Evolutionary conservation across 2,329 filamentous ascomycete species (phyloP).

Genomic region (Orbilia blumenaviensis): DNA sequence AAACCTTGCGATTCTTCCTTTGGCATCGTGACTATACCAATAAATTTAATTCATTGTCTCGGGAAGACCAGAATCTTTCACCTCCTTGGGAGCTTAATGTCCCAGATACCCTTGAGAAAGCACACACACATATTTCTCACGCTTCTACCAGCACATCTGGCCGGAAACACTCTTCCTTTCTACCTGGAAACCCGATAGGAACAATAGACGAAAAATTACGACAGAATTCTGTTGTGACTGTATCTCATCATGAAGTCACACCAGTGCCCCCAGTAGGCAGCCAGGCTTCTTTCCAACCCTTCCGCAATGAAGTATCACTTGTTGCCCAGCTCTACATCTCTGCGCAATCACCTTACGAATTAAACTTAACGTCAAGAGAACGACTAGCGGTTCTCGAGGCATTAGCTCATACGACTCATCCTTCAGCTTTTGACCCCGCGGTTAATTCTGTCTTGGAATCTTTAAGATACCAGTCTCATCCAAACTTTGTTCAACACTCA

Average conservation of each 20-base stretch:
- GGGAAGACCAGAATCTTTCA: slow-evolving; percentile 39
- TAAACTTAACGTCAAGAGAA: slow-evolving; percentile 49
- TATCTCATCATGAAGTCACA: slow-evolving; percentile 50
- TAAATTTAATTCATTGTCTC: slow-evolving; percentile 38
- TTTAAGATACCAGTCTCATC: slow-evolving; percentile 50
- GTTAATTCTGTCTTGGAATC: slow-evolving; percentile 49
- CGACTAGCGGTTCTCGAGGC: slow-evolving; percentile 45
- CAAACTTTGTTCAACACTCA: slow-evolving; percentile 52
- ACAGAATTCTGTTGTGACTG: slow-evolving; percentile 37
- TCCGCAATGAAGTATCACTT: slow-evolving; percentile 46
- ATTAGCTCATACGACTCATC: slow-evolving; percentile 50
- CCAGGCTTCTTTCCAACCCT: slow-evolving; percentile 45
- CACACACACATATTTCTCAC: slow-evolving; percentile 43
- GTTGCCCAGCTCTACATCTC: slow-evolving; percentile 51
- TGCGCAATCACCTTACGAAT: slow-evolving; percentile 48
- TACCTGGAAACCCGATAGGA: slow-evolving; percentile 32
- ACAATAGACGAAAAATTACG: slow-evolving; percentile 48
- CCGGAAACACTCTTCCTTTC: slow-evolving; percentile 43
- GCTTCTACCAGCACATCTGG: slow-evolving; percentile 33
- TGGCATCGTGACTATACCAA: slow-evolving; percentile 51
- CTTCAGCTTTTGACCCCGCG: slow-evolving; percentile 37
- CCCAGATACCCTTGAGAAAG: slow-evolving; percentile 46
- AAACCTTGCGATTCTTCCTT: slow-evolving; percentile 45
- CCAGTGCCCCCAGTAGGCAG: slow-evolving; percentile 42
- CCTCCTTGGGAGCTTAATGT: slow-evolving; percentile 38